Evolutionary conservation across 805 yeast species (phyloP), one percentile per base, ranked within the genome.

Genomic region (Saccharomycopsis fermentans): DNA sequence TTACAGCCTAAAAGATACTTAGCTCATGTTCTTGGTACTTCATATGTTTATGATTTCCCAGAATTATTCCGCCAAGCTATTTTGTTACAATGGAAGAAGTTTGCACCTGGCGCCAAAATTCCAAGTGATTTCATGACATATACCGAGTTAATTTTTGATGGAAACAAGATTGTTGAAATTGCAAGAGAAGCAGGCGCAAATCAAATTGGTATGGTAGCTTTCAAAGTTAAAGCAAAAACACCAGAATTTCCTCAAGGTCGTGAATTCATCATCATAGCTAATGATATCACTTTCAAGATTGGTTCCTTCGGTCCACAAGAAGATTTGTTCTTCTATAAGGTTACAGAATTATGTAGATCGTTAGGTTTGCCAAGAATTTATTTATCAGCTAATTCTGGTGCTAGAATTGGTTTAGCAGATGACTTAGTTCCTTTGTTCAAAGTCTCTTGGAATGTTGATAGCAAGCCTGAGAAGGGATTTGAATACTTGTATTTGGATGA

Each of bases 301-400:
- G 99, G 99, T 73, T 95, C 99, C 0, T 94, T 94, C 68, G 99
- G 99, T 67, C 99, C 99, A 26, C 85, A 81, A 67, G 99, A 94
- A 75, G 99, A 94, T 74, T 78, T 77, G 58, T 94, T 85, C 77
- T 94, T 94, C 80, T 82, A 88, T 77, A 84, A 86, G 70, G 96
- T 91, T 64, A 94, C 99, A 37, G 95, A 90, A 68, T 80, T 84
- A 65, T 97, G 98, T 36, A 82, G 96, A 75, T 78, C 81, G 69
- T 79, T 84, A 64, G 99, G 99, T 61, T 84, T 94, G 66, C 99
- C 99, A 69, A 81, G 99, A 76, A 81, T 94, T 59, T 94, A 94
- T 74, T 78, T 94, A 66, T 89, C 97, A 66, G 99, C 99, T 32
- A 94, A 94, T 81, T 91, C 98, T 61, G 99, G 99, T 79, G 99